Evolutionary conservation across 352 stramenopile genomes (phyloP).

Genomic region (Elongisporangium anandrum): DNA sequence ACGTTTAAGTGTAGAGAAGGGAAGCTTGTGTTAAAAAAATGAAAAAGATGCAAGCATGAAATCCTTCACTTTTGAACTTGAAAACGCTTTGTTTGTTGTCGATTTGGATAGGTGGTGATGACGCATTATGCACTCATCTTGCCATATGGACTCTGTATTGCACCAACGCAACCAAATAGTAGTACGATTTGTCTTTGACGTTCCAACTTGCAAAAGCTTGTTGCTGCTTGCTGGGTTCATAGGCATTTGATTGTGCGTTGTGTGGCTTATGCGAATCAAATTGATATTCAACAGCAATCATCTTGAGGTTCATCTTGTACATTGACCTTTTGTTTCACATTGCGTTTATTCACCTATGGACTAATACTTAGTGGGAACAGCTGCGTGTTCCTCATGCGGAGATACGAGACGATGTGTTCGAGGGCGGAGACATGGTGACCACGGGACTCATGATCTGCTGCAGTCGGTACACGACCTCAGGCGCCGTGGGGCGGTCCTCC

Average conservation of each 20-base stretch:
- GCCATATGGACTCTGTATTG: too few species aligned
- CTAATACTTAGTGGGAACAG: neutral
- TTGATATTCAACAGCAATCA: neutral
- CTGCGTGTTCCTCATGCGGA: neutral
- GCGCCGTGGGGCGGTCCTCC: constrained; percentile 49
- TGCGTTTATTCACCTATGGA: neutral
- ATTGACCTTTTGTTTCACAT: neutral
- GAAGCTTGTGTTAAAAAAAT: neutral
- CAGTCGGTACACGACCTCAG: constrained; percentile 54
- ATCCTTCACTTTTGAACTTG: neutral
- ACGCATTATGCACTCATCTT: too few species aligned
- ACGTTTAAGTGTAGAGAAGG: neutral
- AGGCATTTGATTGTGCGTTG: too few species aligned
- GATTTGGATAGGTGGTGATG: too few species aligned
- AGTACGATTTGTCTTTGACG: too few species aligned
- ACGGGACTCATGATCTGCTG: constrained; percentile 29
- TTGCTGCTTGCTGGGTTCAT: too few species aligned
- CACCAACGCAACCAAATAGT: too few species aligned
- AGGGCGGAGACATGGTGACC: neutral
- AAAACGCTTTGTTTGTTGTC: too few species aligned
- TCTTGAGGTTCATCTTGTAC: neutral
- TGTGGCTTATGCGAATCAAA: neutral
- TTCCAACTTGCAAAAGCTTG: too few species aligned
- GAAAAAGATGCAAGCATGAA: neutral
- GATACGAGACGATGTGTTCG: neutral